Evolutionary conservation across 495 filamentous ascomycete genomes (phyloP).

Genomic region (Penicillium cataractarum): DNA sequence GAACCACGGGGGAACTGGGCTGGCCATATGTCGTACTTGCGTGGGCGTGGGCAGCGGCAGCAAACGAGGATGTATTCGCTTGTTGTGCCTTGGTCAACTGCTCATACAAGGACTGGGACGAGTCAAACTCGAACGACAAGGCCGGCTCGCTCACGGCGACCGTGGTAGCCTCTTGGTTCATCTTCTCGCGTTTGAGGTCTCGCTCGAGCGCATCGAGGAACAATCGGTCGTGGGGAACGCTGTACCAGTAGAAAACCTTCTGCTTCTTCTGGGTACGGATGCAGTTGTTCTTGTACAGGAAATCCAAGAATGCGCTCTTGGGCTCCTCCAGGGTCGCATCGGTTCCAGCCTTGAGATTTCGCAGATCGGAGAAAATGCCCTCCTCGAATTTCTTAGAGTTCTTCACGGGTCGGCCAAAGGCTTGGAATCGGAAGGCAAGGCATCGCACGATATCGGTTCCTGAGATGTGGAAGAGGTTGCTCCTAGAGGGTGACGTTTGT

Average conservation of each 20-base stretch:
- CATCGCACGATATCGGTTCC: constrained; percentile 99
- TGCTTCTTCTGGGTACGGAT: constrained; percentile 99
- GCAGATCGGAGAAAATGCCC: constrained; percentile 97
- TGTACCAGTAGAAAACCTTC: constrained; percentile 99
- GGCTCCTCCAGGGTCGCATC: constrained; percentile 99
- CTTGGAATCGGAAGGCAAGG: constrained; percentile 96
- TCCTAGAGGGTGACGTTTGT: constrained; percentile 55
- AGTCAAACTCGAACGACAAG: constrained; percentile 97
- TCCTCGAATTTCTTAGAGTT: constrained; percentile 99
- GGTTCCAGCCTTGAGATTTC: constrained; percentile 96
- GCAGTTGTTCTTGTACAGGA: constrained; percentile 99
- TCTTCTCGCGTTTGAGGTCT: constrained; percentile 98
- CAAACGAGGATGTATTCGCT: constrained; percentile 95
- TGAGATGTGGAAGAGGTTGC: constrained; percentile 98
- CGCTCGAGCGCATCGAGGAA: constrained; percentile 97
- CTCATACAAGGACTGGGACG: constrained; percentile 97
- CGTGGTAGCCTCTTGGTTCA: constrained; percentile 97
- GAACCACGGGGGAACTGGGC: constrained; percentile 82
- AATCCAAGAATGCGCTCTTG: constrained; percentile 97
- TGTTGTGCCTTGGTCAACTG: constrained; percentile 99
- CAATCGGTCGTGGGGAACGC: constrained; percentile 94
- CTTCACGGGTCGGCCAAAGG: constrained; percentile 96
- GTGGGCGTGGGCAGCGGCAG: constrained; percentile 83
- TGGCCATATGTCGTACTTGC: constrained; percentile 77
- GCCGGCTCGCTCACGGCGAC: constrained; percentile 95